phyloP scores from a whole-genome alignment of 1,284 basidiomycete genomes.

The Fomes fomentarius region DNA sequence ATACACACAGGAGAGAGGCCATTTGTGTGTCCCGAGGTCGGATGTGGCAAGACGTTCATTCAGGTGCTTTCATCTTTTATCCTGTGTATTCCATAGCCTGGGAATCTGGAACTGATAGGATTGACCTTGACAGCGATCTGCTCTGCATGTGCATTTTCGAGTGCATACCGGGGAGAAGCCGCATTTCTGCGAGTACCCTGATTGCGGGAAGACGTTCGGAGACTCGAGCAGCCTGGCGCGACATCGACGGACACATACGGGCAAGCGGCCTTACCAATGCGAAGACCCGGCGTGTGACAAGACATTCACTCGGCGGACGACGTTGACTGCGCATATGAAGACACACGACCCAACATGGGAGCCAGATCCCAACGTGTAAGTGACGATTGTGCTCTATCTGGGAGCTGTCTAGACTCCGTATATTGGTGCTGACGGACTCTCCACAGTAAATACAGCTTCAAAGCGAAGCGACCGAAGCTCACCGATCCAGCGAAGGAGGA shows the following conservation, averaged over 20 bases:
- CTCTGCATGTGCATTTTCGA: conserved; percentile 83
- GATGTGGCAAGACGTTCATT: conserved; percentile 85
- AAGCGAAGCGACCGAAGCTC: conserved; percentile 64
- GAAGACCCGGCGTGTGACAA: conserved; percentile 80
- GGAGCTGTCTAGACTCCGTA: no score
- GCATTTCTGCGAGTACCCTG: conserved; percentile 84
- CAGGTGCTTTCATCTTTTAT: no score
- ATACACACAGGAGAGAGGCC: conserved; percentile 91
- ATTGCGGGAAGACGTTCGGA: conserved; percentile 82
- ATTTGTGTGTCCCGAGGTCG: conserved; percentile 68
- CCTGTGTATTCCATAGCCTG: no score
- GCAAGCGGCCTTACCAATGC: conserved; percentile 82
- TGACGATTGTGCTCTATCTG: conserved; percentile 19
- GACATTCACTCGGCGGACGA: conserved; percentile 82
- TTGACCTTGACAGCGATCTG: conserved; percentile 72
- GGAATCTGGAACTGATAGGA: no score
- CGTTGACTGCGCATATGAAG: conserved; percentile 80
- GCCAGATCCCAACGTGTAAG: conserved; percentile 79
- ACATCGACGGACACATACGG: conserved; percentile 86
- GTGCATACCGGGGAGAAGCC: conserved; percentile 92
- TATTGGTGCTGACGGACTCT: conserved; percentile 16
- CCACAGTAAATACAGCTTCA: conserved; percentile 73
- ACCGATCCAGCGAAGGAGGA: conserved; percentile 48
- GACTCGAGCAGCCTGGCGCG: conserved; percentile 89
- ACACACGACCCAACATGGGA: conserved; percentile 82